Conservation (phyloP, 164 flowering plant genomes). For the Sextonia rubra region DNA sequence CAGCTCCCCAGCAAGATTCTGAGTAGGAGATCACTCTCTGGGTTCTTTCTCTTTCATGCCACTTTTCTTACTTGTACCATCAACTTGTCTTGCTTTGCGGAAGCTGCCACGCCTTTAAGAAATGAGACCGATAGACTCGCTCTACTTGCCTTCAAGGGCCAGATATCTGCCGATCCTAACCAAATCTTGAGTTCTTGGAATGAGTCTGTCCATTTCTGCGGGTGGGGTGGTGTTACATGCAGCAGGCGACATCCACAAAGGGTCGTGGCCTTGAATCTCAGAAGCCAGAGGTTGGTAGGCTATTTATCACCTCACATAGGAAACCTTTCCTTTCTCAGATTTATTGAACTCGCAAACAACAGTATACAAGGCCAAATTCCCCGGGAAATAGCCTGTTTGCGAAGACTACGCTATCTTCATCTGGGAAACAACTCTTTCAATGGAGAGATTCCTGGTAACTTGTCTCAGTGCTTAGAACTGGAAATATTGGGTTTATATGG, state of each 20-base stretch:
- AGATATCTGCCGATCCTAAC: constrained; percentile 20
- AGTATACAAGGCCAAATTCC: constrained; percentile 30
- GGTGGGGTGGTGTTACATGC: constrained; percentile 35
- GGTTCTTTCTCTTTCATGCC: neutral
- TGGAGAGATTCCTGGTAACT: constrained; percentile 29
- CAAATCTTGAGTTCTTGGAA: constrained; percentile 33
- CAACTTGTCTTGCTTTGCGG: neutral
- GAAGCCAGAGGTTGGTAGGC: constrained; percentile 16
- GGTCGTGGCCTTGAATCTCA: constrained; percentile 20
- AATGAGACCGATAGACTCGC: constrained; percentile 5
- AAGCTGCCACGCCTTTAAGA: neutral
- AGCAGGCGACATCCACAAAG: constrained; percentile 10
- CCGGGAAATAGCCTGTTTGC: constrained; percentile 20
- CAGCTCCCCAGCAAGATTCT: neutral
- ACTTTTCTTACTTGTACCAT: neutral
- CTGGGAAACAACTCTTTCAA: constrained; percentile 27
- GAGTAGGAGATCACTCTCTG: too few species aligned
- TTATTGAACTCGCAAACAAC: constrained; percentile 34
- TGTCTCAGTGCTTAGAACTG: constrained; percentile 2
- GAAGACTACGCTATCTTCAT: constrained; percentile 23
- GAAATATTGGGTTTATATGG: too few species aligned
- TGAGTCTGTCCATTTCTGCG: constrained; percentile 23
- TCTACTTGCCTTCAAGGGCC: constrained; percentile 16
- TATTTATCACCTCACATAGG: constrained; percentile 30
- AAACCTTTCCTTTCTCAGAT: constrained; percentile 40